Percentiles rank a stretch among this genome's conserved stretches.
phyloP scores from a whole-genome alignment of 768 basidiomycete species.

The Chalciporus pseudorubinellus region DNA sequence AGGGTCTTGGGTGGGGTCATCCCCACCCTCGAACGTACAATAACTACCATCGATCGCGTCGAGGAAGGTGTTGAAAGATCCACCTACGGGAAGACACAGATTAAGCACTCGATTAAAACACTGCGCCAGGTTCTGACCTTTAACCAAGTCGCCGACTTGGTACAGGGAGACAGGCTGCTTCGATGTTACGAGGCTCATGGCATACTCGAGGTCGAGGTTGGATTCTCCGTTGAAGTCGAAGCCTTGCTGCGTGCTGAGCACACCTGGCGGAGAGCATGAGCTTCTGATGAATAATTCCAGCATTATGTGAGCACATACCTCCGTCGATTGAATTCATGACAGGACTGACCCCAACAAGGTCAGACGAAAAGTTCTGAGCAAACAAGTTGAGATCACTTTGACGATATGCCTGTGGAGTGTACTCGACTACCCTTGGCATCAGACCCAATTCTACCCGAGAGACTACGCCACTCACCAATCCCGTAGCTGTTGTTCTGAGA shows the following conservation, averaged over 20 bases:
- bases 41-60: background rate
- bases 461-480: slow-evolving; percentile 33
- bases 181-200: slow-evolving; percentile 44
- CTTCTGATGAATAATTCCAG: background rate
- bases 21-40: background rate
- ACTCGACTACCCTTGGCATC: slow-evolving; percentile 45
- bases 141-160: slow-evolving; percentile 39
- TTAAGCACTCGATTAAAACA: background rate
- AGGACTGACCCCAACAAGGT: slow-evolving; percentile 30
- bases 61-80: background rate
- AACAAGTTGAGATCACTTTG: slow-evolving; percentile 51
- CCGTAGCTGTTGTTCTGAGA: slow-evolving; percentile 52
- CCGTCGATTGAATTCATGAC: slow-evolving; percentile 38
- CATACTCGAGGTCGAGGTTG: slow-evolving; percentile 71
- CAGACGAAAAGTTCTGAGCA: slow-evolving; percentile 34
- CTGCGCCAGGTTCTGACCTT: slow-evolving; percentile 24
- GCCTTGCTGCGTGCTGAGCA: slow-evolving; percentile 39
- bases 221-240: slow-evolving; percentile 57
- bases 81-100: background rate
- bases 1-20: background rate
- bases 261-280: slow-evolving; percentile 33
- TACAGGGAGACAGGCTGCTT: slow-evolving; percentile 37
- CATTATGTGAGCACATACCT: slow-evolving; percentile 28
- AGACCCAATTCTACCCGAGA: slow-evolving; percentile 1
- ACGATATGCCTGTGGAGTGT: slow-evolving; percentile 47